Evolutionary conservation across 2,329 filamentous ascomycete species (phyloP), one percentile per base, ranked within the genome.

Genomic region (Erysiphe pulchra): DNA sequence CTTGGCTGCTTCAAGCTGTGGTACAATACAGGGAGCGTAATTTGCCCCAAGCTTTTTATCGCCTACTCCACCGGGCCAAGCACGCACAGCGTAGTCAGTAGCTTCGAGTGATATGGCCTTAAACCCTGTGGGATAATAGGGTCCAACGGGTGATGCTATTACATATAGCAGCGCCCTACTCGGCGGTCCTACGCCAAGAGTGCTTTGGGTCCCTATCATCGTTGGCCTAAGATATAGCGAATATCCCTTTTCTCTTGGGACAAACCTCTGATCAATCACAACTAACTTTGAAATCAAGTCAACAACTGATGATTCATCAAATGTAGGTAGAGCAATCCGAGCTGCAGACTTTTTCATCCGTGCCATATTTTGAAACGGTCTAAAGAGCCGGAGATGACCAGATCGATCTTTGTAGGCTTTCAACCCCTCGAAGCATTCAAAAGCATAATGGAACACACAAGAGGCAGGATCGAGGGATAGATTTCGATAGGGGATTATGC

Each of bases 31-130:
- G 6, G 90, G 90, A n/a, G 90, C 90, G 62, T 98, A 98, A 72
- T 98, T 98, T 57, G 87, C 90, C 50, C 90, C 90, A 32, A 98
- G 76, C 68, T 98, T 98, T 75, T 90, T 92, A 68, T 95, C 85
- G 55, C 90, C 90, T 31, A 94, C 87, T 59, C 90, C 90, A 49
- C 90, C 90, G 42, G 90, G 90, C 90, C 90, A 98, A 47, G 90
- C 90, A 53, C 90, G 84, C 50, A 94, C 85, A 46, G 87, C 87
- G 62, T 94, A 93, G 65, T 92, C 81, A 45, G 90, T 95, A 24
- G 90, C 90, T 66, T 95, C 90, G 46, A 98, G 72, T 1, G 82
- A 86, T 44, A 98, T 74, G 49, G 90, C 90, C 68, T 95, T 95
- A 76, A 98, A 95, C 49, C 90, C 90, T 1, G 87, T 94, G 1